Evolutionary conservation across 805 yeast genomes (phyloP), one percentile per base, ranked within the genome.

Genomic region (Teunomyces kruisii): DNA sequence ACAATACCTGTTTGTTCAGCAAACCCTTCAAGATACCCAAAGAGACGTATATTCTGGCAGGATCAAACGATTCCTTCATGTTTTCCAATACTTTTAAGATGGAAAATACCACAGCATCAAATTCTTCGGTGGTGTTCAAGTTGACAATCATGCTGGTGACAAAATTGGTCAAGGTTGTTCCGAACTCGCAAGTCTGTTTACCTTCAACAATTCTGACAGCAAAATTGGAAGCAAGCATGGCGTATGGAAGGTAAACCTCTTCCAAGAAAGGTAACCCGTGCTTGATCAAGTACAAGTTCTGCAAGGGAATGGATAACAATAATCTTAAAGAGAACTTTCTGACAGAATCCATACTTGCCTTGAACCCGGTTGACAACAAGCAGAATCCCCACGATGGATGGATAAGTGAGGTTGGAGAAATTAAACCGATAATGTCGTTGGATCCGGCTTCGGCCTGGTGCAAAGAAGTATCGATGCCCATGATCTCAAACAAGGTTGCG

Each of bases 391-490:
- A 89, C 0, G 83, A 72, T 1, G 83, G 73, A 29, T 83, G 82
- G 42, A 89, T 75, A 17, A 65, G 52, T 0, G 87, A 78, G 1
- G 61, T 49, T 2, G 78, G 74, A 0, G 74, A 64, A 17, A 88
- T 70, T 10, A 87, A 60, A 1, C 65, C 66, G 1, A 80, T 59
- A 36, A 90, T 78, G 54, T 88, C 96, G 6, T 66, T 65, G 1
- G 76, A 64, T 0, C 94, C 92, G 9, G 88, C 96, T 53, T 83
- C 83, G 0, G 91, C 81, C 62, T 91, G 97, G 54, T 91, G 90
- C 54, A 88, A 65, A 0, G 96, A 86, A 0, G 96, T 81, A 59
- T 90, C 97, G 32, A 90, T 75, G 1, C 89, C 94, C 22, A 88
- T 66, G 39, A 90, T 86, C 57, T 90, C 96, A 55, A 80, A 85